Evolutionary conservation across 805 yeast genomes (phyloP), one percentile per base, ranked within the genome.

Genomic region (Kazachstania taianensis): DNA sequence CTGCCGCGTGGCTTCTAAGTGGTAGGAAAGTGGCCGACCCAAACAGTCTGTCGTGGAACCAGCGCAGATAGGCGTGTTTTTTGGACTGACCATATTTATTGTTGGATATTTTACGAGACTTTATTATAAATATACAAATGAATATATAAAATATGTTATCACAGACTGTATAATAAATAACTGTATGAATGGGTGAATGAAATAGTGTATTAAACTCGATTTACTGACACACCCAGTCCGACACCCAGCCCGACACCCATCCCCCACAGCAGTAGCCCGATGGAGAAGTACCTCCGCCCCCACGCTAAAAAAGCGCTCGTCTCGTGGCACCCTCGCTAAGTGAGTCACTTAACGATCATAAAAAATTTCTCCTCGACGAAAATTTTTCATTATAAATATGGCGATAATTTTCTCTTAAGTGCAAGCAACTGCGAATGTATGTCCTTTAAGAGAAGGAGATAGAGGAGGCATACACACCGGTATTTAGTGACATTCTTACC

Each of bases 1-100:
- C 75, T 42, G 47, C 66, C 4, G 69, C 78, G 23, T 76, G 78
- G 52, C 33, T 75, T n/a, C 45, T 79, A 15, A 69, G 69, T 36
- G 86, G 86, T 14, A 70, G 92, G 59, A 78, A 71, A 46, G 63
- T 74, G 6, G 94, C 86, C 10, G 94, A 82, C 49, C 67, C 73
- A n/a, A 64, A 67, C n/a, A 62, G 70, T 45, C 63, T 82, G 44
- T 75, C 82, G 38, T 82, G 94, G 92, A 80, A 80, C 50, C 69
- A 65, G 51, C 72, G 69, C 28, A 15, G 32, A 28, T 31, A 33
- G 24, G 20, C 25, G 12, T n/a, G 25, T n/a, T n/a, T n/a, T n/a
- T n/a, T n/a, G n/a, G n/a, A n/a, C n/a, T n/a, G n/a, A n/a, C n/a
- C n/a, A n/a, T n/a, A n/a, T n/a, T n/a, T n/a, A n/a, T n/a, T n/a